phyloP scores from a whole-genome alignment of 2,329 filamentous ascomycete species.

The Colletotrichum musae region DNA sequence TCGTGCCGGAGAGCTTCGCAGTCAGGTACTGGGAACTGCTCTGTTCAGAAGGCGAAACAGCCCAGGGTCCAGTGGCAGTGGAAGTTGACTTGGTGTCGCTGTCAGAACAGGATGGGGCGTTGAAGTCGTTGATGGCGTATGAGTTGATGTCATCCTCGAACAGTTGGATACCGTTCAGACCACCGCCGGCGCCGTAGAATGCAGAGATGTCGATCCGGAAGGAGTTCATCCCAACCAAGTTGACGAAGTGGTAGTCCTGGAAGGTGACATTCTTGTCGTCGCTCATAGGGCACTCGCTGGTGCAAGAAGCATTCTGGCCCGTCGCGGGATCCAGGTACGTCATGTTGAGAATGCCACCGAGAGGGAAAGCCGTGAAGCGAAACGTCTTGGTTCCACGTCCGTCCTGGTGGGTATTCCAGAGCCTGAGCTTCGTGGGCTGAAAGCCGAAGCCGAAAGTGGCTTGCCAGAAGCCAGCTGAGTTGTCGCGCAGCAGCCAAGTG shows the following conservation, averaged over 20 bases:
- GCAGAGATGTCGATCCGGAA: constrained; percentile 89
- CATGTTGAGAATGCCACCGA: constrained; percentile 95
- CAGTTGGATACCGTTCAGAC: constrained; percentile 87
- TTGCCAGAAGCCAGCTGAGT: constrained; percentile 84
- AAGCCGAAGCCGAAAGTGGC: constrained; percentile 89
- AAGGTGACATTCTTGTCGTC: constrained; percentile 75
- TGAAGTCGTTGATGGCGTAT: constrained; percentile 89
- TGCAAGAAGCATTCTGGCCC: constrained; percentile 79
- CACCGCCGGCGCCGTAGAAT: constrained; percentile 89
- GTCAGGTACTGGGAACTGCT: constrained; percentile 85
- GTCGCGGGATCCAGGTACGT: constrained; percentile 86
- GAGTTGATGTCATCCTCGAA: constrained; percentile 88
- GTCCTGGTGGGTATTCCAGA: constrained; percentile 89
- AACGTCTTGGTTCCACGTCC: constrained; percentile 91
- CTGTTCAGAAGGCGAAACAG: constrained; percentile 73
- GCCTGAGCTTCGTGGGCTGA: constrained; percentile 85
- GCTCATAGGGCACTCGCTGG: constrained; percentile 87
- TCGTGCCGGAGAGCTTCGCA: constrained; percentile 70
- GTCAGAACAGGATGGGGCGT: constrained; percentile 83
- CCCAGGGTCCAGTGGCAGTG: constrained; percentile 82
- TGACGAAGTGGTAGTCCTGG: constrained; percentile 95
- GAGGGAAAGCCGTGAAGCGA: constrained; percentile 86
- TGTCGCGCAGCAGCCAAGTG: constrained; percentile 86
- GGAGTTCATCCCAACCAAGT: constrained; percentile 86
- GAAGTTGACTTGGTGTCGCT: constrained; percentile 75